Base-by-base conservation (phyloP, 75 land plant species). In the Sequoiadendron giganteum region DNA sequence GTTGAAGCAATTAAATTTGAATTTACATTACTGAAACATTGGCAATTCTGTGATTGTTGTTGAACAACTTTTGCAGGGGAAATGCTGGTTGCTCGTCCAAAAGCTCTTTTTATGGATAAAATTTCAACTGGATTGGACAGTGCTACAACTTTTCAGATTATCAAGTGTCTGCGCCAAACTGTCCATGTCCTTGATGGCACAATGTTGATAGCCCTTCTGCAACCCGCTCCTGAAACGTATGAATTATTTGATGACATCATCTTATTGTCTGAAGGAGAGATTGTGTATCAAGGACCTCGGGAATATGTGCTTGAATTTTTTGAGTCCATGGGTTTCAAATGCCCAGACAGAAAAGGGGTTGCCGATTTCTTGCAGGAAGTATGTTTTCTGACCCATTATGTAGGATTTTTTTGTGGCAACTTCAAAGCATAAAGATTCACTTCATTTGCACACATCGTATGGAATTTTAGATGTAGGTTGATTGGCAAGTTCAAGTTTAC, bases 351-450 rank as follows among this genome's bases (percentile, higher is more conserved):
- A 47, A 95, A 95, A 88, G 93, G 94, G 30, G 90, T 93, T 21
- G 97, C 97, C 10, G 95, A 96, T 77, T 96, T 96, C 80, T 88
- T 96, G 87, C 95, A 95, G 75, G 98, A 96, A 86, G 97, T 96
- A 85, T 55, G 86, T 18, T 34, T 39, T 32, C 28, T 28, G n/a
- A 42, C 6, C 45, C 9, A 39, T 79, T 39, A 79, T 79, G 25
- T 21, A 79, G 45, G 25, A 7, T 79, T 79, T 45, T 36, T 79
- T 19, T 2, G 48, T 79, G 45, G 45, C 10, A 45, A 79, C 5
- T 42, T 79, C 48, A 79, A 79, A 3, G 48, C 47, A 79, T 39
- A 79, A 40, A 43, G 36, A 79, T 79, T 42, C 45, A 79, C 25
- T 40, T 18, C 45, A 42, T 79, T 79, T 79, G 42, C 28, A 38